Conservation (phyloP, 257 asterid genomes). For the Echites panduratus region DNA sequence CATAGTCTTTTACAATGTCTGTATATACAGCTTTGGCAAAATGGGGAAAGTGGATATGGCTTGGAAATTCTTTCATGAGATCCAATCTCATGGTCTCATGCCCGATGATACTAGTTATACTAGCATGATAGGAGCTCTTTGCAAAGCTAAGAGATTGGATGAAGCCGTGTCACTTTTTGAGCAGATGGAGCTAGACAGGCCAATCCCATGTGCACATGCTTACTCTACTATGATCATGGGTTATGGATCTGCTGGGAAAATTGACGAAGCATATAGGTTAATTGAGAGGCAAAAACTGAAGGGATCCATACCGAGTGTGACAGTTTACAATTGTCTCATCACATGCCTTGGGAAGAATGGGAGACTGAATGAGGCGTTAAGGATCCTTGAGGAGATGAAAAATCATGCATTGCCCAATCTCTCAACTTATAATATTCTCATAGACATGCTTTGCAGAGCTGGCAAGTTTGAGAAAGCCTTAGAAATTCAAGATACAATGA, state of each 20-base stretch:
- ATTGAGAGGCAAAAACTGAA: conserved; percentile 76
- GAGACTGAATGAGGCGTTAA: conserved; percentile 54
- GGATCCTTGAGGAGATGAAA: conserved; percentile 58
- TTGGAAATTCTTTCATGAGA: conserved; percentile 83
- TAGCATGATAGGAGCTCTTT: conserved; percentile 77
- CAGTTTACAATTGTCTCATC: conserved; percentile 66
- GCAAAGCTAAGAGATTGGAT: conserved; percentile 49
- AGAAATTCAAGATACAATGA: conserved; percentile 55
- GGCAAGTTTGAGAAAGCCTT: conserved; percentile 62
- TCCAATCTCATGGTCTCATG: conserved; percentile 43
- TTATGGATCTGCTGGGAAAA: conserved; percentile 66
- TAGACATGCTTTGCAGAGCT: conserved; percentile 69
- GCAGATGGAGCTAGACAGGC: conserved; percentile 57
- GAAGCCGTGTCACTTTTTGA: conserved; percentile 80
- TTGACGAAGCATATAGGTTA: conserved; percentile 62
- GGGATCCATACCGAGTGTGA: conserved; percentile 76
- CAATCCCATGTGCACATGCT: conserved; percentile 77
- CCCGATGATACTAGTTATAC: conserved; percentile 83
- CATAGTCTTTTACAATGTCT: conserved; percentile 72
- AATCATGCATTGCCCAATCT: conserved; percentile 73
- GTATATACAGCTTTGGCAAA: conserved; percentile 82
- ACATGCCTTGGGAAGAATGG: conserved; percentile 72
- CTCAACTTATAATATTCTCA: conserved; percentile 67
- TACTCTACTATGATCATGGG: conserved; percentile 92
- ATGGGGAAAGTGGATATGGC: conserved; percentile 81